Base-by-base conservation (phyloP, 2,329 filamentous ascomycete genomes). In the Cercospora zeae-maydis region DNA sequence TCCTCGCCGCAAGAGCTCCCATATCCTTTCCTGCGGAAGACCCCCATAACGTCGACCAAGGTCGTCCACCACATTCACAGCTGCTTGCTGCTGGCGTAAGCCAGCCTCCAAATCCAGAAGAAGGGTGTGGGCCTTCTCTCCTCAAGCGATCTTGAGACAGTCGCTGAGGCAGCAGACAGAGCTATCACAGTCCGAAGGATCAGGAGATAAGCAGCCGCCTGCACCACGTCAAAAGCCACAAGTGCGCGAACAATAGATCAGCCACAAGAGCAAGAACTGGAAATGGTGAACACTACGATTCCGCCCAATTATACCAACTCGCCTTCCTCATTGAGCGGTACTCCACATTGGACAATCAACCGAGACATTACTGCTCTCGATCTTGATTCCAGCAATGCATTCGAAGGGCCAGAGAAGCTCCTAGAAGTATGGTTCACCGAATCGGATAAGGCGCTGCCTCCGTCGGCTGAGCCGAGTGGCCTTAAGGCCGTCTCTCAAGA, bases 141-240 rank as follows among this genome's bases (percentile, higher is more conserved):
- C 91, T 93, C 91, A 90, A 87, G 85, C 92, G 90, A 84, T 90
- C 62, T 49, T 90, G 84, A 88, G 52, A 53, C 87, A 86, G 93
- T 93, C 91, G 91, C 93, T 92, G 96, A 91, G 87, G 91, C 85
- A 87, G 90, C 88, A 96, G 92, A 92, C 90, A 92, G 92, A 91
- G 92, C 92, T 95, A 51, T 51, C 31, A 59, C 54, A 47, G 21
- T 52, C 27, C 39, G 21, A 11, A 45, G 39, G 19, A 21, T 24
- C 39, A 45, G 39, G 9, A 16, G 16, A 45, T 10, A 45, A 10
- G 8, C 47, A 30, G 14, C 13, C 14, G 47, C 7, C 47, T 8
- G 24, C 13, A 6, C 47, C 47, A 52, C 19, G 27, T 31, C 13
- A 31, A 52, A 24, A 31, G 24, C 8, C 24, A 33, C 24, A 52